Base-by-base conservation (phyloP, 2,329 filamentous ascomycete species). In the Colletotrichum tofieldiae region DNA sequence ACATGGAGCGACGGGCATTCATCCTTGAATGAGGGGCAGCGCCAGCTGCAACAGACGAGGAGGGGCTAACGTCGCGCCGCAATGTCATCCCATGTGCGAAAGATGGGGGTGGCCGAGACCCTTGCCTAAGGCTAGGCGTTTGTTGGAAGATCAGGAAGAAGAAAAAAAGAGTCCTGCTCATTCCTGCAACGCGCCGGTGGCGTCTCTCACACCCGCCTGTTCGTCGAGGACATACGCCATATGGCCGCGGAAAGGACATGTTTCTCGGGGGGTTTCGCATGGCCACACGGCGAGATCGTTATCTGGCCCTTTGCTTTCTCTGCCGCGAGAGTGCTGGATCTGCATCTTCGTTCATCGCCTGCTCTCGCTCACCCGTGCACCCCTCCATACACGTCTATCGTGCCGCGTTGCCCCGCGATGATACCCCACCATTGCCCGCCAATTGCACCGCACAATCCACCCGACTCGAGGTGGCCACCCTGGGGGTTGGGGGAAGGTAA, bases 321-420 rank as follows among this genome's bases (percentile, higher is more conserved):
- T 26, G 20, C 35, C 29, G 7, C 43, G 11, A 29, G 7, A 49
- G 6, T 43, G 32, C 56, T 37, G 54, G n/a, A 39, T 32, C 51
- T 23, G 52, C 45, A 37, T 63, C 23, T n/a, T 58, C n/a, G 26
- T 12, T 39, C 37, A 18, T 43, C 39, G 32, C 45, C 20, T 47
- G 20, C 23, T 68, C 16, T 47, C 29, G 26, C 20, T 51, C 11
- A 37, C 26, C 20, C 16, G 20, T 23, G 2, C 43, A 54, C 26
- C 52, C 26, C 64, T 61, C 63, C 67, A 59, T 52, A 43, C n/a
- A 56, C 45, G n/a, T 58, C 45, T 23, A 47, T 70, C 62, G 49
- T 56, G 62, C 73, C 73, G 66, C 72, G 69, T 55, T 75, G 68
- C 75, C 75, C 77, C 75, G 71, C 75, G 73, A 73, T 64, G 47